These are phyloP conservation scores for Secale cereale DNA, from an alignment of 176 grass and related monocot species.

Conservation along the genomic window DNA sequence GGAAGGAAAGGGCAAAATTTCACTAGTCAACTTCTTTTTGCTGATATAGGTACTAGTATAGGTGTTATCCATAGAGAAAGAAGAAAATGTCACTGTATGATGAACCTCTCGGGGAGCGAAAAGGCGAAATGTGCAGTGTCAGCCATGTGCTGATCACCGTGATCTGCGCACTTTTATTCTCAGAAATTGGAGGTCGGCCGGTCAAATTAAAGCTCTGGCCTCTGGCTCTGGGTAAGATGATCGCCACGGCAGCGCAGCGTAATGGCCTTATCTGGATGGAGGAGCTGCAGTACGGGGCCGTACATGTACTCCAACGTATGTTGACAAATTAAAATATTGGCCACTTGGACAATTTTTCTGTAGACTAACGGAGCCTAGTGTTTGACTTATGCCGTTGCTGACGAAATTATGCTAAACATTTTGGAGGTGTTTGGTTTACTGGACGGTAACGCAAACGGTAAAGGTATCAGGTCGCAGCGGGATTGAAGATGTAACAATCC, in stretches of 20 bases:
- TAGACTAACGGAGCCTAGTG: neutral
- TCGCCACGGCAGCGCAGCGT: neutral
- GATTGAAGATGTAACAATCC: too few relatives aligned
- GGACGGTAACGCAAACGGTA: too few relatives aligned
- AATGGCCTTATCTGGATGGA: slow-evolving; percentile 22
- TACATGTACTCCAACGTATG: neutral
- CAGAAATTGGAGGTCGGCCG: neutral
- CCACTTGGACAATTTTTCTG: neutral
- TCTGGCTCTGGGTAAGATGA: neutral
- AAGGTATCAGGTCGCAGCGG: too few relatives aligned
- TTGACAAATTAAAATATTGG: neutral
- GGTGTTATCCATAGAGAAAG: neutral
- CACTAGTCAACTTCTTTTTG: slow-evolving; percentile 9
- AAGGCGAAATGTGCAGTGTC: neutral
- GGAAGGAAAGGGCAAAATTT: neutral
- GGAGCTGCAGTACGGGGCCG: neutral
- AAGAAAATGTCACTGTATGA: neutral
- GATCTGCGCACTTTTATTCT: neutral
- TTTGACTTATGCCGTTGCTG: neutral
- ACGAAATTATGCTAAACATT: neutral
- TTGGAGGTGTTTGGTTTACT: too few relatives aligned
- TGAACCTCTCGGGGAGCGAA: neutral
- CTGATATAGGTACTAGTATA: too few relatives aligned
- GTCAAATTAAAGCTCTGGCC: neutral
- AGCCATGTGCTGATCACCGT: neutral